A percentile compares a stretch with the other conserved stretches of the same genome.
These are phyloP conservation scores for Pilasporangium apinafurcum DNA, from an alignment of 352 stramenopile species.

Conservation along the genomic window DNA sequence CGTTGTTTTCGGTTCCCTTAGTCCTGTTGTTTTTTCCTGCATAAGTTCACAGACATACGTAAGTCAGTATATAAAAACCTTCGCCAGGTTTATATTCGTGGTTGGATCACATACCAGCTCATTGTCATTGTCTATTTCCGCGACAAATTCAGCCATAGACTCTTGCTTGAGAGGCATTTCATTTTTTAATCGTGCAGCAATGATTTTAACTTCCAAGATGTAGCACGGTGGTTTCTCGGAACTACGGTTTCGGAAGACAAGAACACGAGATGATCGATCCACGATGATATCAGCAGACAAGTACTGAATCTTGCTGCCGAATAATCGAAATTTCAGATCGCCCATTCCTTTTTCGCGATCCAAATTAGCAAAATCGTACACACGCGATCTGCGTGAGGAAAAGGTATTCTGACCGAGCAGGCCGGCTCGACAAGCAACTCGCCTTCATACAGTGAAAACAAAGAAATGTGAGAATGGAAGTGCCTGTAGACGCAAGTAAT, in stretches of 20 bases:
- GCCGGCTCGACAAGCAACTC: conserved; percentile 63
- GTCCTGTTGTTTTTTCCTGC: conserved; percentile 41
- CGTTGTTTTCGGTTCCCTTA: conserved; percentile 67
- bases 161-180: conserved; percentile 58
- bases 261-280: conserved; percentile 67
- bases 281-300: conserved; percentile 77
- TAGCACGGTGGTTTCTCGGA: conserved; percentile 48
- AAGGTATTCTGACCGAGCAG: conserved; percentile 36
- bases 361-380: conserved; percentile 85
- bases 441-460: conserved; percentile 20
- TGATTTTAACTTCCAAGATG: conserved; percentile 79
- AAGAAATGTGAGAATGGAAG: conserved; percentile 1
- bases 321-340: conserved; percentile 61
- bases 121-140: conserved; percentile 68
- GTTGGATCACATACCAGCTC: conserved; percentile 1
- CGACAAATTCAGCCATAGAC: conserved; percentile 48
- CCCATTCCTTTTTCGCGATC: conserved; percentile 71
- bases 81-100: too few relatives aligned
- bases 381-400: conserved; percentile 46
- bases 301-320: conserved; percentile 56
- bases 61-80: too few relatives aligned
- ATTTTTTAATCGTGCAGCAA: conserved; percentile 61
- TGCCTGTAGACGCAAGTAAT: too few relatives aligned
- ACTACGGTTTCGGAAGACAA: conserved; percentile 73
- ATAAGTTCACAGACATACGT: neutral